Conservation (phyloP, 345 rosid species). For the Brassica rapa region DNA sequence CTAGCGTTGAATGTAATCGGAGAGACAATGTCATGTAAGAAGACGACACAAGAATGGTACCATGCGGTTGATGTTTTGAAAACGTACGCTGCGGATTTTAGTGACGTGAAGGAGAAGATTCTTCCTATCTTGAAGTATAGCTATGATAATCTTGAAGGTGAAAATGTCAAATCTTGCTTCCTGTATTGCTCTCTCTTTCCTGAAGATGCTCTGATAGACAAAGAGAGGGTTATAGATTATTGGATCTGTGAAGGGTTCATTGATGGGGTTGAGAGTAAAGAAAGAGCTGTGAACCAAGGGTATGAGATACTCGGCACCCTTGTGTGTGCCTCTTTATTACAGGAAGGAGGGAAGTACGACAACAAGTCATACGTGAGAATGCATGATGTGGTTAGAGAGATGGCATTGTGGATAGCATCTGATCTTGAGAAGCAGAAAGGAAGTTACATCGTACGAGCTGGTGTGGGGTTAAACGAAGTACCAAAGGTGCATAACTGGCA, state of each 20-base stretch:
- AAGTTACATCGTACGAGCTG: neutral
- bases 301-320: slow-evolving; percentile 36
- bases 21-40: slow-evolving; percentile 1
- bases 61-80: neutral
- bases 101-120: neutral
- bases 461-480: neutral
- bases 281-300: slow-evolving; percentile 20
- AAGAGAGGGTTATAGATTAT: neutral
- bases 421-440: neutral
- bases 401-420: slow-evolving; percentile 9
- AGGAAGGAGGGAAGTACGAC: neutral
- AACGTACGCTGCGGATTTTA: neutral
- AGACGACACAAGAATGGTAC: neutral
- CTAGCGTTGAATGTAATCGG: neutral
- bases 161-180: slow-evolving; percentile 2
- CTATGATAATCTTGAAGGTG: neutral
- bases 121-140: slow-evolving; percentile 8
- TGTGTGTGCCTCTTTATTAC: neutral
- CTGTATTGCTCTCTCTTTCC: slow-evolving; percentile 9
- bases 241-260: slow-evolving; percentile 14
- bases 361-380: neutral
- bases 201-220: neutral
- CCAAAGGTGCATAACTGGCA: neutral
- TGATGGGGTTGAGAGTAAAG: neutral
- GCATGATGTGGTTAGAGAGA: slow-evolving; percentile 19